Conservation (phyloP, 2,329 filamentous ascomycete species). For the Cladophialophora bantiana region DNA sequence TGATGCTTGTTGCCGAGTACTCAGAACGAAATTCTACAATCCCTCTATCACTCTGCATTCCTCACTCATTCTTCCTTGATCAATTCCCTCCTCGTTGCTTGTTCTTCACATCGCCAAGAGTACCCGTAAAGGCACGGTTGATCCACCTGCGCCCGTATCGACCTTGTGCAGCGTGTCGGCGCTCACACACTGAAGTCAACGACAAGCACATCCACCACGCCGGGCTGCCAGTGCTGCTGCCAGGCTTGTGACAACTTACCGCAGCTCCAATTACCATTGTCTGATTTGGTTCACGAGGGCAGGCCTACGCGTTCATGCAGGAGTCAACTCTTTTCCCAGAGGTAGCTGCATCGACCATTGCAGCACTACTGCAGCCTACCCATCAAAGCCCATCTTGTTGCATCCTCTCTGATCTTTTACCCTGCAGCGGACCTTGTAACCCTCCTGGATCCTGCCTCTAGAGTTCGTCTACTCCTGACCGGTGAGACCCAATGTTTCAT, state of each 20-base stretch:
- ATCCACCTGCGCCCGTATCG: neutral
- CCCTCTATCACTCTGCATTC: too few species aligned
- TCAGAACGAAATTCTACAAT: too few species aligned
- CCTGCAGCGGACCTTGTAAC: slow-evolving; percentile 23
- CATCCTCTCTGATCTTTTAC: slow-evolving; percentile 10
- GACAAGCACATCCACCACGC: neutral
- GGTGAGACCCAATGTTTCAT: slow-evolving; percentile 34
- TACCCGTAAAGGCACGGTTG: neutral
- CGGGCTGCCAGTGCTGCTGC: neutral
- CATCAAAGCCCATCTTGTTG: slow-evolving; percentile 11
- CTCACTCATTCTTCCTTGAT: too few species aligned
- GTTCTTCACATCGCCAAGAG: neutral
- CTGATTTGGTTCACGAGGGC: slow-evolving; percentile 23
- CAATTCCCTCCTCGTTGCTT: neutral
- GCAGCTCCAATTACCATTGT: slow-evolving; percentile 19
- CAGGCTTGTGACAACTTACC: slow-evolving; percentile 11
- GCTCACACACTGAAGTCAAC: slow-evolving; percentile 1
- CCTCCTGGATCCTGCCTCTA: slow-evolving; percentile 17
- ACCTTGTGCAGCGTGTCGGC: neutral
- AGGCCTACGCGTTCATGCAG: slow-evolving; percentile 32
- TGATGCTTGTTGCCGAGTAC: too few species aligned
- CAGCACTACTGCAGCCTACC: slow-evolving; percentile 34
- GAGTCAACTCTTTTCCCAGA: slow-evolving; percentile 22
- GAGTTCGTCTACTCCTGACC: slow-evolving; percentile 26
- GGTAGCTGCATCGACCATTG: slow-evolving; percentile 27